Conservation (phyloP, 2,329 filamentous ascomycete species). For the Pseudonectria buxi region DNA sequence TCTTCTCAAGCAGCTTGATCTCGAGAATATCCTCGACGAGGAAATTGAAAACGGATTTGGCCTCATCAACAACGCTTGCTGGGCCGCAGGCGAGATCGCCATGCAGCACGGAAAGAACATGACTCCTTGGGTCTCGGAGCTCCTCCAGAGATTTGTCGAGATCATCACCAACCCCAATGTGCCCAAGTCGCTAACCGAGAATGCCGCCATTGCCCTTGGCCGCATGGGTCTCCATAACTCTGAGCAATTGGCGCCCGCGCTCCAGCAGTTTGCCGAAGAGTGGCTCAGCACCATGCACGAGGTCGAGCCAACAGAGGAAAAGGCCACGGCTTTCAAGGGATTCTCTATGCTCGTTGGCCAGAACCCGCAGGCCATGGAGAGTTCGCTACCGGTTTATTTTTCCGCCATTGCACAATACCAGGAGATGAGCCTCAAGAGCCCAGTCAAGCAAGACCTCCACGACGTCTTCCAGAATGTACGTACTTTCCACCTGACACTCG, state of each 20-base stretch:
- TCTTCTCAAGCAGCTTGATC: slow-evolving; percentile 79
- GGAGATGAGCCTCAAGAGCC: slow-evolving; percentile 53
- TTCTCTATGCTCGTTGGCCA: slow-evolving; percentile 78
- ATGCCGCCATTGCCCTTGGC: slow-evolving; percentile 87
- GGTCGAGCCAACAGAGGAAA: slow-evolving; percentile 85
- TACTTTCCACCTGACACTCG: slow-evolving; percentile 2
- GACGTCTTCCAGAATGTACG: slow-evolving; percentile 71
- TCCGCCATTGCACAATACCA: slow-evolving; percentile 73
- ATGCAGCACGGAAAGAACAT: slow-evolving; percentile 71
- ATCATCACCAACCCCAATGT: slow-evolving; percentile 83
- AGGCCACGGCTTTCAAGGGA: slow-evolving; percentile 85
- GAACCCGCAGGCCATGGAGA: slow-evolving; percentile 90
- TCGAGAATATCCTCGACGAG: slow-evolving; percentile 69
- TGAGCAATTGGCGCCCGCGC: slow-evolving; percentile 68
- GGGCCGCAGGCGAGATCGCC: slow-evolving; percentile 89
- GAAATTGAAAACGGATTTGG: slow-evolving; percentile 81
- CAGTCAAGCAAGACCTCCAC: slow-evolving; percentile 58
- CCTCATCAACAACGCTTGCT: slow-evolving; percentile 96
- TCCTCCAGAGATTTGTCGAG: slow-evolving; percentile 69
- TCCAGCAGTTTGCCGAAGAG: slow-evolving; percentile 71
- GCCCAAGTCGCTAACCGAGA: slow-evolving; percentile 82
- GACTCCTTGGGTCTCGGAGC: slow-evolving; percentile 66
- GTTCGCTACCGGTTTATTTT: slow-evolving; percentile 75
- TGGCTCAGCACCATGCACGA: slow-evolving; percentile 79
- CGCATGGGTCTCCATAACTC: slow-evolving; percentile 76